Conservation (phyloP, 257 asterid genomes). For the Handroanthus guayacan region DNA sequence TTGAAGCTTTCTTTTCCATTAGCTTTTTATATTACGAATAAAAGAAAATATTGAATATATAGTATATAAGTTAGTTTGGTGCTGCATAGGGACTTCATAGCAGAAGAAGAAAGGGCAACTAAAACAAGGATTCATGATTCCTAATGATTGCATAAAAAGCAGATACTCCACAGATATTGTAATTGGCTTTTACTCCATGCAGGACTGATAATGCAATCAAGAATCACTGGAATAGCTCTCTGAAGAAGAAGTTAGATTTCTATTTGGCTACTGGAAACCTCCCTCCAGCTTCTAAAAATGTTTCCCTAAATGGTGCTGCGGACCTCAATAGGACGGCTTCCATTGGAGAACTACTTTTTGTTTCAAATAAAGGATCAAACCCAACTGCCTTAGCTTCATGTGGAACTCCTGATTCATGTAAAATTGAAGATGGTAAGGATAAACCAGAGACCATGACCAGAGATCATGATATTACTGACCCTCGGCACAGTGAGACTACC, state of each 20-base stretch:
- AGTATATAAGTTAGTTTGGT: constrained; percentile 5
- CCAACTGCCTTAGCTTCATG: constrained; percentile 48
- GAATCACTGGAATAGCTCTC: constrained; percentile 99
- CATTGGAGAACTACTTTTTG: constrained; percentile 40
- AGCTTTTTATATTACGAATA: not conserved
- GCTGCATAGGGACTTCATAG: constrained; percentile 12
- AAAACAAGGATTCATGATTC: not conserved
- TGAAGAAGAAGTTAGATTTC: constrained; percentile 91
- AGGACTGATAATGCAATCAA: constrained; percentile 98
- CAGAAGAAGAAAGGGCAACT: constrained; percentile 19
- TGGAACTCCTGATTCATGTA: constrained; percentile 49
- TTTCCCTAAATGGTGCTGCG: constrained; percentile 50
- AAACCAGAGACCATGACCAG: constrained; percentile 40
- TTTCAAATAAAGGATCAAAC: constrained; percentile 49
- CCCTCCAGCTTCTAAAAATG: constrained; percentile 68
- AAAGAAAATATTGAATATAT: not conserved
- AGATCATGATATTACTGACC: constrained; percentile 41
- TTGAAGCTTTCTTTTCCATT: constrained; percentile 11
- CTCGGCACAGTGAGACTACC: constrained; percentile 47
- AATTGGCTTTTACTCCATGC: constrained; percentile 42
- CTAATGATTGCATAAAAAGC: not conserved
- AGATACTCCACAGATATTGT: constrained; percentile 11
- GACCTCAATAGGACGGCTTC: constrained; percentile 49
- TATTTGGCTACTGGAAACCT: constrained; percentile 90
- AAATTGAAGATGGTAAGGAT: constrained; percentile 53